Percentiles rank a stretch among this genome's conserved stretches.
These are phyloP conservation scores for Vanrija pseudolonga DNA, from an alignment of 1,284 basidiomycete genomes.

Conservation along the genomic window DNA sequence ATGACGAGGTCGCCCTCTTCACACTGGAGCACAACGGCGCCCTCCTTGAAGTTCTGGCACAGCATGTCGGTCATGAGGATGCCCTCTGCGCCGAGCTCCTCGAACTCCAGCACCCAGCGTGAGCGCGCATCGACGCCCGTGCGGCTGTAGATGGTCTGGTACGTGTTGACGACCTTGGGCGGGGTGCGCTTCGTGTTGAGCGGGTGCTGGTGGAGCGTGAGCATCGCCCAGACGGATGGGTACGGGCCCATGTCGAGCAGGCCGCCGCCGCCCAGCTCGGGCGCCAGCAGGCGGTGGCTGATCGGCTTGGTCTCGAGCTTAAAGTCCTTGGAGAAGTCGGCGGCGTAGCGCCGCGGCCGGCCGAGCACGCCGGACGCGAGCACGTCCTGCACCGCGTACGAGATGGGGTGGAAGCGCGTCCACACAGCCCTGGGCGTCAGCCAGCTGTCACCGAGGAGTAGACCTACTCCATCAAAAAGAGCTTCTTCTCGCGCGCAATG, in stretches of 20 bases:
- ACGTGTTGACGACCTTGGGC: conserved; percentile 51
- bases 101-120: conserved; percentile 69
- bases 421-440: conserved; percentile 50
- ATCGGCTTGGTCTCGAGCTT: conserved; percentile 65
- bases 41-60: conserved; percentile 3
- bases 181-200: conserved; percentile 59
- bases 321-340: conserved; percentile 67
- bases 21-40: conserved; percentile 16
- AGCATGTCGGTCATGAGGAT: conserved; percentile 24
- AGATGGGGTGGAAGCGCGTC: conserved; percentile 49
- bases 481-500: conserved; percentile 67
- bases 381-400: conserved; percentile 41
- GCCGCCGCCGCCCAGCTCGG: conserved; percentile 76
- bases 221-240: conserved; percentile 74
- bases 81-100: conserved; percentile 34
- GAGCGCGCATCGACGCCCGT: conserved; percentile 76
- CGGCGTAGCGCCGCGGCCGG: conserved; percentile 50
- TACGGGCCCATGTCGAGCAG: conserved; percentile 79
- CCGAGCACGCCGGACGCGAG: conserved; percentile 43
- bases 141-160: conserved; percentile 53
- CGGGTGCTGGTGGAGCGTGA: conserved; percentile 71
- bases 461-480: conserved; percentile 86
- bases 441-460: conserved; percentile 52
- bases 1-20: conserved; percentile 21
- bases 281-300: conserved; percentile 57